A percentile compares a stretch with the other conserved stretches of the same genome.
Conservation (phyloP, 1,139 yeast genomes). For the Saccharomyces pastorianus region DNA sequence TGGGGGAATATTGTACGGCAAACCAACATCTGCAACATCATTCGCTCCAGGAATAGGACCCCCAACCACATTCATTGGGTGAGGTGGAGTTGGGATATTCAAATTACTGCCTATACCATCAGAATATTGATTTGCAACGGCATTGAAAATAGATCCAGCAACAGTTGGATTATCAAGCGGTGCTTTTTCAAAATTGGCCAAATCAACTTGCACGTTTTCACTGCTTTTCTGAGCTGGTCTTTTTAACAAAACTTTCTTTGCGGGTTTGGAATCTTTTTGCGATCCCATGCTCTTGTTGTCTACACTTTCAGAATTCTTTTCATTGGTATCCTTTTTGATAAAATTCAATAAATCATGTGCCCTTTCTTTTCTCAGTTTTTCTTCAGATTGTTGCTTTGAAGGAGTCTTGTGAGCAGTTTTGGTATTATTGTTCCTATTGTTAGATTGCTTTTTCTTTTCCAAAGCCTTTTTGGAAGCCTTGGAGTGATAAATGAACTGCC, state of each 20-base stretch:
- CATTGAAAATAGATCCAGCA: constrained; percentile 25
- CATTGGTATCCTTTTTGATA: constrained; percentile 16
- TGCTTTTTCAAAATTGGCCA: constrained; percentile 16
- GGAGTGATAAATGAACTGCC: constrained; percentile 70
- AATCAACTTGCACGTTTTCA: constrained; percentile 1
- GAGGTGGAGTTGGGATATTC: constrained; percentile 6
- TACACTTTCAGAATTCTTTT: constrained; percentile 9
- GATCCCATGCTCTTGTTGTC: neutral
- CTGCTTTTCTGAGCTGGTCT: neutral
- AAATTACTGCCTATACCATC: constrained; percentile 4
- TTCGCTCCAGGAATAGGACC: neutral
- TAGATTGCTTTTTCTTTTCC: constrained; percentile 11
- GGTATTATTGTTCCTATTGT: constrained; percentile 5
- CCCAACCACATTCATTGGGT: neutral
- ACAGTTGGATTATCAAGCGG: neutral
- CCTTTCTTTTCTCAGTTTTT: constrained; percentile 16
- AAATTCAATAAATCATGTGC: constrained; percentile 26
- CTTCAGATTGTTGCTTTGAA: constrained; percentile 8
- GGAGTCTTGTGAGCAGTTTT: constrained; percentile 6
- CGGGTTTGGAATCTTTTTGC: constrained; percentile 3
- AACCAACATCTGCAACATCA: constrained; percentile 13
- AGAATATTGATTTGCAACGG: constrained; percentile 27
- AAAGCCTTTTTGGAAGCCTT: constrained; percentile 47
- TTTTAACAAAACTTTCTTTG: constrained; percentile 6
- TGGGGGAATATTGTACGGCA: constrained; percentile 31